A percentile compares a stretch with the other conserved stretches of the same genome.
Conservation (phyloP, 2,329 filamentous ascomycete genomes). For the Leptosphaerulina australis region DNA sequence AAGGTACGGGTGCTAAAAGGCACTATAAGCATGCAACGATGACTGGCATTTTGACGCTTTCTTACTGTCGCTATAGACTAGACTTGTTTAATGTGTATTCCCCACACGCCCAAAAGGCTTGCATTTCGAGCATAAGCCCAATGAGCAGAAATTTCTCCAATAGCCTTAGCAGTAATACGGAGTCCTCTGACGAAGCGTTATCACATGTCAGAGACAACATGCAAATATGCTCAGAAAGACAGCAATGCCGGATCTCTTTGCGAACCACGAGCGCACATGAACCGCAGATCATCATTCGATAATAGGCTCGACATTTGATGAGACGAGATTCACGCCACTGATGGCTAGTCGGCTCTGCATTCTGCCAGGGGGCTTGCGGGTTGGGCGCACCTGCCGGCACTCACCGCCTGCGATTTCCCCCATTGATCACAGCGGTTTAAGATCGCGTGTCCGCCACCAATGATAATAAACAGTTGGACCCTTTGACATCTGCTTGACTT, state of each 20-base stretch:
- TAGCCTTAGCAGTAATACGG: no score
- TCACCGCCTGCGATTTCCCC: slow-evolving; percentile 27
- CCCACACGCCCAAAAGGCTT: slow-evolving; percentile 1
- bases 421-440: slow-evolving; percentile 26
- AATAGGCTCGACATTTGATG: slow-evolving; percentile 14
- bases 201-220: background rate
- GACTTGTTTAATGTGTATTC: slow-evolving; percentile 4
- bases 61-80: slow-evolving; percentile 9
- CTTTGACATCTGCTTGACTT: background rate
- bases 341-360: background rate
- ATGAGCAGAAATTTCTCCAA: no score
- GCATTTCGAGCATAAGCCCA: no score
- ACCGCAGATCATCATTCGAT: slow-evolving; percentile 27
- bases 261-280: background rate
- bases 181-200: no score
- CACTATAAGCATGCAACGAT: background rate
- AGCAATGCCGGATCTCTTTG: background rate
- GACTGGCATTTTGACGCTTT: background rate
- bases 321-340: slow-evolving; percentile 43
- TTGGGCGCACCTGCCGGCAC: slow-evolving; percentile 26
- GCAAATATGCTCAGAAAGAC: background rate
- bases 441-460: slow-evolving; percentile 34
- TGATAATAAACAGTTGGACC: background rate
- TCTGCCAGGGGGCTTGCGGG: slow-evolving; percentile 14
- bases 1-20: background rate